Conservation (phyloP, 805 yeast genomes). For the Sugiyamaella mastotermitis region DNA sequence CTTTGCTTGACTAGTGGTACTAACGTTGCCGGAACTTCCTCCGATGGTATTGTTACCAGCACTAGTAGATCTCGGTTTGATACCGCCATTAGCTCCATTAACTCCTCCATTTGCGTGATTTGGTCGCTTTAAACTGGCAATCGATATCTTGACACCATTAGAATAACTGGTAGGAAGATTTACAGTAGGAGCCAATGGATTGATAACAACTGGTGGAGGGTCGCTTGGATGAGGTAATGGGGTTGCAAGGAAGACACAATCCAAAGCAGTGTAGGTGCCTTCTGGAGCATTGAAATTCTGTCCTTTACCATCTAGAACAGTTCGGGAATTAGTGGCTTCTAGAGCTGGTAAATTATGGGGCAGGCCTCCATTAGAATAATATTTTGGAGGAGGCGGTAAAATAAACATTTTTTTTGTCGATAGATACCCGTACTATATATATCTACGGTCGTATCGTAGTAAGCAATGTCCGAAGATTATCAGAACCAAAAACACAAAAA, state of each 20-base stretch:
- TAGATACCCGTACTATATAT: no score
- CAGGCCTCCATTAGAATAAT: conserved; percentile 16
- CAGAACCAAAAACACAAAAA: no score
- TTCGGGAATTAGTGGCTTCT: conserved; percentile 20
- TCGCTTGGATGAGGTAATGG: conserved; percentile 36
- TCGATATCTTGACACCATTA: conserved; percentile 16
- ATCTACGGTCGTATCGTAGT: no score
- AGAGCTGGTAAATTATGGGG: conserved; percentile 14
- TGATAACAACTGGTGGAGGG: conserved; percentile 28
- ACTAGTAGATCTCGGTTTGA: conserved; percentile 9
- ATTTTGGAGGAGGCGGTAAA: conserved; percentile 29
- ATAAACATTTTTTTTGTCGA: no score
- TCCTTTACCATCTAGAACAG: conserved; percentile 19
- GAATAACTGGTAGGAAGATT: conserved; percentile 24
- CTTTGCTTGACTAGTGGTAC: background rate
- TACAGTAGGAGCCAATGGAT: conserved; percentile 32
- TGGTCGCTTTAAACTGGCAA: conserved; percentile 3
- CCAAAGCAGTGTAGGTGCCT: conserved; percentile 26
- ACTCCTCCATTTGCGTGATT: background rate
- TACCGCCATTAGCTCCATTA: conserved; percentile 11
- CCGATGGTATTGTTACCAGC: background rate
- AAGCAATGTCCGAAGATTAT: no score
- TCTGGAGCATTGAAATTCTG: conserved; percentile 28
- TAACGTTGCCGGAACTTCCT: background rate
- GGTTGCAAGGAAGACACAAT: conserved; percentile 30